Base-by-base conservation (phyloP, 2,329 filamentous ascomycete species). In the Cercospora nicotianae region DNA sequence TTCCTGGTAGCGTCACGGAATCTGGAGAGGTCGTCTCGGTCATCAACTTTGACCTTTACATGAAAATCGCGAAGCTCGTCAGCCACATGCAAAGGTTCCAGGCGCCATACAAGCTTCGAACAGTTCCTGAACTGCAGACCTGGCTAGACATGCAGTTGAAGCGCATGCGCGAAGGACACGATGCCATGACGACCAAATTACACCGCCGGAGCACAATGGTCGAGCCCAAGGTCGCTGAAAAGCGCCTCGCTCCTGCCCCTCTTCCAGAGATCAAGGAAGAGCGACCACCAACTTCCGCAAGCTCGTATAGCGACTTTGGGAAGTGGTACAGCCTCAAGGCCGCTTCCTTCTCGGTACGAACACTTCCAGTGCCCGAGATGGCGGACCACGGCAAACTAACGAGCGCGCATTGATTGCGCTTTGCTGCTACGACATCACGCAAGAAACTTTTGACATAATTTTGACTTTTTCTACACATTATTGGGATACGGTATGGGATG, bases 21-120 rank as follows among this genome's bases (percentile, higher is more conserved):
- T 87, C 91, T n/a, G 86, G 89, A 31, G 81, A 83, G 30, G 87
- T 88, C 28, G 86, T 92, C 75, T 88, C 89, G 0, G 92, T 98
- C 33, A 93, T 99, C 84, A 99, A 99, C 81, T 98, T 97, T 75
- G 94, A 98, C 84, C 98, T 98, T 82, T 93, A 98, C 78, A 91
- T 89, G 75, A 92, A 93, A 73, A 98, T 94, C 2, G 94, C 94
- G 57, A 95, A 94, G 80, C 96, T 98, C 77, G 96, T 99, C 75
- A 92, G 92, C 70, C 94, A 98, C 75, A 87, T 99, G 7, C 95
- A 99, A 79, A 90, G 94, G 18, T 98, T 98, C 83, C 95, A 99
- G 80, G 92, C 97, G 20, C 93, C 94, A 0, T 98, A 98, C 79
- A 87, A 90, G 6, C 86, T 99, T 18, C 86, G 87, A 1, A 91